These are phyloP conservation scores for Geotrichum cucujoidarum DNA, from an alignment of 1,139 yeast species.

Conservation along the genomic window DNA sequence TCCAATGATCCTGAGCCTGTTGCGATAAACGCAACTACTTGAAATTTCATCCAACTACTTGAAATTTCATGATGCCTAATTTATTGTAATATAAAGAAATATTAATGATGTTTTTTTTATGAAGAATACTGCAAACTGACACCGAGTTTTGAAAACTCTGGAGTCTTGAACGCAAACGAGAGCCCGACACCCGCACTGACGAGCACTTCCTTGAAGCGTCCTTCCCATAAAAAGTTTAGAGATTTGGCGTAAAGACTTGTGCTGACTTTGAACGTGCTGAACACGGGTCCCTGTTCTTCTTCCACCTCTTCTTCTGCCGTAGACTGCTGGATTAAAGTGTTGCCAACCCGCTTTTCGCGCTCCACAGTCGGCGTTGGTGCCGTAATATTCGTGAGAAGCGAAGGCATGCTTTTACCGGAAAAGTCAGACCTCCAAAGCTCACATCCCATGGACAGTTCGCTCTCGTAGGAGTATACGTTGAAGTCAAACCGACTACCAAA, in stretches of 20 bases:
- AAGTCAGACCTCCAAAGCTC: constrained; percentile 57
- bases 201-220: constrained; percentile 72
- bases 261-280: constrained; percentile 70
- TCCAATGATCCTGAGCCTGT: too few species aligned
- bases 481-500: constrained; percentile 85
- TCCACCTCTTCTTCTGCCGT: constrained; percentile 12
- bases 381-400: constrained; percentile 33
- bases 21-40: neutral
- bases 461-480: constrained; percentile 83
- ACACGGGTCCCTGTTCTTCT: constrained; percentile 36
- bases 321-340: neutral
- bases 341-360: neutral
- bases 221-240: constrained; percentile 78
- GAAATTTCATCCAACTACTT: neutral
- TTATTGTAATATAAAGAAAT: neutral
- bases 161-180: constrained; percentile 32
- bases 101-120: constrained; percentile 16
- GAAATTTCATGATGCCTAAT: too few species aligned
- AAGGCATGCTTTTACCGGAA: constrained; percentile 9
- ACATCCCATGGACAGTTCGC: constrained; percentile 80
- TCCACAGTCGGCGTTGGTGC: constrained; percentile 30
- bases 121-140: constrained; percentile 38
- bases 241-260: constrained; percentile 62
- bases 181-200: constrained; percentile 69
- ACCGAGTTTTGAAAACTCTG: constrained; percentile 36